phyloP scores from a whole-genome alignment of 2,329 filamentous ascomycete genomes.

The Coleophoma cylindrospora region DNA sequence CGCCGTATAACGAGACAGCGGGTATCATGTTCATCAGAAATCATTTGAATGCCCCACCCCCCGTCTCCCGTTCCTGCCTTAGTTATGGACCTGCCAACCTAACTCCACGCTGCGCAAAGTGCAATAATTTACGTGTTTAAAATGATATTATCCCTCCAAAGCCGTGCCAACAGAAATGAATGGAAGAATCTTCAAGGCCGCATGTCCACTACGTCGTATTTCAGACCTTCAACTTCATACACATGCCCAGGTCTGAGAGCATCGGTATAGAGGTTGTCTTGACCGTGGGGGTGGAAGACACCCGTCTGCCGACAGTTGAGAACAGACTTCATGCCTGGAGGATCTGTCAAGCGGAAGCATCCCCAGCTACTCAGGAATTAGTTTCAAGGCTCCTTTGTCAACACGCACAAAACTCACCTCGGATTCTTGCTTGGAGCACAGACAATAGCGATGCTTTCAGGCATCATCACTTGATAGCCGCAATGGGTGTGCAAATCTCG shows the following conservation, averaged over 20 bases:
- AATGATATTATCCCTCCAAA: too few species aligned
- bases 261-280: constrained; percentile 32
- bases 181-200: constrained; percentile 20
- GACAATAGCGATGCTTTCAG: constrained; percentile 94
- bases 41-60: too few species aligned
- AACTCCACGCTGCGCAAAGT: too few species aligned
- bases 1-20: too few species aligned
- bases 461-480: constrained; percentile 93
- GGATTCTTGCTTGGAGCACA: constrained; percentile 80
- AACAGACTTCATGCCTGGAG: constrained; percentile 83
- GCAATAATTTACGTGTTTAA: too few species aligned
- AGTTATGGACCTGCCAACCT: too few species aligned
- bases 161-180: too few species aligned
- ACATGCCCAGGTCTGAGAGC: constrained; percentile 49
- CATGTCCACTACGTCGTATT: constrained; percentile 64
- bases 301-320: constrained; percentile 71
- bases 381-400: not conserved
- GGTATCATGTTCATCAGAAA: too few species aligned
- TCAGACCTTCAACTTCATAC: constrained; percentile 47
- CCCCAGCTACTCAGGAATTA: constrained; percentile 58
- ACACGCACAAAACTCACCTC: constrained; percentile 48
- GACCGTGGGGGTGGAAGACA: constrained; percentile 73
- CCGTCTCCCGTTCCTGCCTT: too few species aligned
- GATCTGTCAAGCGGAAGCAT: constrained; percentile 88
- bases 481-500: constrained; percentile 90